A percentile compares a stretch with the other conserved stretches of the same genome.
Evolutionary conservation across 306 rosid genomes (phyloP).

Genomic region (Prunus campanulata): DNA sequence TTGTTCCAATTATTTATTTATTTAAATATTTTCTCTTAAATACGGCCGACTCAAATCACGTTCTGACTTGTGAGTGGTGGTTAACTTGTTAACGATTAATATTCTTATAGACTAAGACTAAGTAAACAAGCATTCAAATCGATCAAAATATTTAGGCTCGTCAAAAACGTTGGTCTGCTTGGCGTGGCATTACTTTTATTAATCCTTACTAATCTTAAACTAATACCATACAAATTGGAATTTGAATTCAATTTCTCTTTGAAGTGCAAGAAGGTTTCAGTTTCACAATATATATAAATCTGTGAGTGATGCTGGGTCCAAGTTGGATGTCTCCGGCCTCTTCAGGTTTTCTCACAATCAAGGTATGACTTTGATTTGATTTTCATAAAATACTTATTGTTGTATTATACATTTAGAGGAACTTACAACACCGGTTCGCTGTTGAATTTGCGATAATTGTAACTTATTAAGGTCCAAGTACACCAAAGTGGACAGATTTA

Average conservation of each 20-base stretch:
- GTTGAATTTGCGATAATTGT: neutral
- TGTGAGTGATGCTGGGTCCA: neutral
- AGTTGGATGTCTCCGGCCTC: neutral
- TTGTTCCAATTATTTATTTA: no score
- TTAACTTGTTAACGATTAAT: no score
- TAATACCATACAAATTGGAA: neutral
- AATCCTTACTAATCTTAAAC: neutral
- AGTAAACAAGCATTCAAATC: no score
- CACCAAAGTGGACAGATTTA: constrained; percentile 1
- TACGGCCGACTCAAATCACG: no score
- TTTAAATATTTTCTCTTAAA: no score
- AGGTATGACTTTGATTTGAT: neutral
- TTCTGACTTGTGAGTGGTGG: no score
- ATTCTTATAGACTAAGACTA: no score
- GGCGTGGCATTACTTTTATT: neutral
- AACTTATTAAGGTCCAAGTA: neutral
- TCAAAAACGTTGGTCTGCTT: neutral
- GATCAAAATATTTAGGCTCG: neutral
- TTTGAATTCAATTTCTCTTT: neutral
- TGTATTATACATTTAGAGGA: neutral
- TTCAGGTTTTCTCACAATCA: neutral
- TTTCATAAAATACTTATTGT: neutral
- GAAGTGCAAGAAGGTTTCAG: neutral
- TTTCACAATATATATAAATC: neutral
- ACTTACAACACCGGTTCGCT: neutral